Percentiles rank a stretch among this genome's conserved stretches.
Conservation (phyloP, 2,329 filamentous ascomycete species). For the Aspergillus cejpii region DNA sequence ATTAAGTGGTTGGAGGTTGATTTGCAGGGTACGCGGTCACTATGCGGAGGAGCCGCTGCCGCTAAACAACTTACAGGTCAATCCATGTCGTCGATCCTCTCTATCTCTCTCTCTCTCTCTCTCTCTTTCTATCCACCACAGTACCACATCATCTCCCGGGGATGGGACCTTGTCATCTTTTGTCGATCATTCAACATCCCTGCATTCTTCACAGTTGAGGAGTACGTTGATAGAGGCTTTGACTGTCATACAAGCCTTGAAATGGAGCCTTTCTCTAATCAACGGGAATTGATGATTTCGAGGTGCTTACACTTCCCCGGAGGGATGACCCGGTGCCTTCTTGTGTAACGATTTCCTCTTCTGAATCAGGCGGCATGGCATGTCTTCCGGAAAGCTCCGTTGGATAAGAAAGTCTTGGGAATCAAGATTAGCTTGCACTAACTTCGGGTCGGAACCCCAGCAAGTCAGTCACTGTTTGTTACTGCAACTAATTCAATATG, state of each 20-base stretch:
- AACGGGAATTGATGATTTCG: conserved; percentile 9
- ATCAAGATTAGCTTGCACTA: conserved; percentile 11
- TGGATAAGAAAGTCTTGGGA: conserved; percentile 16
- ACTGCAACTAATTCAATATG: conserved; percentile 12
- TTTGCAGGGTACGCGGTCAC: background rate
- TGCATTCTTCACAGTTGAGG: conserved; percentile 3
- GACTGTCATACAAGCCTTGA: conserved; percentile 7
- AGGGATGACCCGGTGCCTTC: conserved; percentile 24
- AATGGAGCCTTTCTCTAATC: conserved; percentile 1
- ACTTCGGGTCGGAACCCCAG: conserved; percentile 7
- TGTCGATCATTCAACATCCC: conserved; percentile 6
- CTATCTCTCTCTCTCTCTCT: background rate
- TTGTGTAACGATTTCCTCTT: conserved; percentile 23
- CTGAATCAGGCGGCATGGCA: conserved; percentile 25
- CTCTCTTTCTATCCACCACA: background rate
- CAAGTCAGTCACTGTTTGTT: conserved; percentile 18
- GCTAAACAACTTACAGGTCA: background rate
- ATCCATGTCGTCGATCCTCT: conserved; percentile 6
- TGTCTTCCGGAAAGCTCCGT: conserved; percentile 27
- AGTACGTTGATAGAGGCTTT: conserved; percentile 3
- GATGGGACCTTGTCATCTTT: background rate
- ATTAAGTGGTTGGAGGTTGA: background rate
- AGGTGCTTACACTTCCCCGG: conserved; percentile 15
- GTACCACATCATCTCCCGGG: background rate
- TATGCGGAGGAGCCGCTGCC: conserved; percentile 4